phyloP scores from a whole-genome alignment of 176 grass and related monocot species.

The Raddia distichophylla region DNA sequence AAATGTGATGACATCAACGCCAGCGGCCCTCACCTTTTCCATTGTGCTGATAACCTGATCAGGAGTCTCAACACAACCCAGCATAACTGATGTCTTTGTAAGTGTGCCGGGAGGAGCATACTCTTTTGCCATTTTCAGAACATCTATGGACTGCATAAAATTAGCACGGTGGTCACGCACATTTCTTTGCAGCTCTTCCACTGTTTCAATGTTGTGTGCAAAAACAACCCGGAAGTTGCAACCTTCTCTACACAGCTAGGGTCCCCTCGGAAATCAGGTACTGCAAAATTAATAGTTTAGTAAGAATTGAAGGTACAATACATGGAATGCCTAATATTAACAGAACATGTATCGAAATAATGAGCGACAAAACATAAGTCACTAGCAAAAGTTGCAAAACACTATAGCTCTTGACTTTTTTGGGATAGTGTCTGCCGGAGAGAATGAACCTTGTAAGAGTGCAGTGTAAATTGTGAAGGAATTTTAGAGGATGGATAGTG shows the following conservation, averaged over 20 bases:
- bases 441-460: no score
- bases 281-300: constrained; percentile 46
- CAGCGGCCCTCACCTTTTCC: constrained; percentile 90
- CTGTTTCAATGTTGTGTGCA: constrained; percentile 98
- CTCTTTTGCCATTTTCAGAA: constrained; percentile 92
- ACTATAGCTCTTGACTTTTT: no score
- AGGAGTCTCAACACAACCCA: constrained; percentile 86
- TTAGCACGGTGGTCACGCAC: constrained; percentile 88
- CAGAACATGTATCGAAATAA: background rate
- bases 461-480: no score
- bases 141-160: constrained; percentile 95
- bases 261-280: constrained; percentile 94
- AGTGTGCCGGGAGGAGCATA: constrained; percentile 86
- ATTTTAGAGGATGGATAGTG: no score
- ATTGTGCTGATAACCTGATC: constrained; percentile 91
- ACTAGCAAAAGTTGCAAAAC: no score
- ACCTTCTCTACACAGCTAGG: constrained; percentile 77
- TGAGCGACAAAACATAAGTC: no score
- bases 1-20: constrained; percentile 97
- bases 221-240: constrained; percentile 92
- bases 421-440: no score
- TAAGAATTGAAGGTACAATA: constrained; percentile 27
- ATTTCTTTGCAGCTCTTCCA: constrained; percentile 80
- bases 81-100: constrained; percentile 94
- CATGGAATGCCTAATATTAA: constrained; percentile 33